A percentile compares a stretch with the other conserved stretches of the same genome.
phyloP scores from a whole-genome alignment of 768 basidiomycete species.

The Mycena chlorophos region DNA sequence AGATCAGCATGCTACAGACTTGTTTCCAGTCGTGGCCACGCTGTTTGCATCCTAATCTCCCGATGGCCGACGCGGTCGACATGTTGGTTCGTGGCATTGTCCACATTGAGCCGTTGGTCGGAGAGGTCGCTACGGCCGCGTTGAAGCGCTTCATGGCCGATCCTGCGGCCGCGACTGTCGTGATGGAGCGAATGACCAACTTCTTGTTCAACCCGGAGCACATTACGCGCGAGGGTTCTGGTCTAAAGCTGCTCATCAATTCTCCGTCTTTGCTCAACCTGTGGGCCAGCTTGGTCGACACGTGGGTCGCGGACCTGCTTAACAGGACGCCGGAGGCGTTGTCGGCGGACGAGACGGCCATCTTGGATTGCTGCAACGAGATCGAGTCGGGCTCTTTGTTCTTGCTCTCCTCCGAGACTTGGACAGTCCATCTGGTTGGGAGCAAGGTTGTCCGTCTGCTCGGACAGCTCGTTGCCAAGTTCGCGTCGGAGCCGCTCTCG shows the following conservation, averaged over 20 bases:
- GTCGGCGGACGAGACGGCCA: constrained; percentile 41
- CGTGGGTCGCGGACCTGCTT: constrained; percentile 58
- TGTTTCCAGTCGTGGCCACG: constrained; percentile 87
- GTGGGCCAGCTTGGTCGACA: constrained; percentile 73
- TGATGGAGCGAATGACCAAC: constrained; percentile 64
- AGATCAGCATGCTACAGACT: constrained; percentile 70
- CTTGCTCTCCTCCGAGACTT: constrained; percentile 59
- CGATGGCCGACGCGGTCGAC: constrained; percentile 65
- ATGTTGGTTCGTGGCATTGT: constrained; percentile 81
- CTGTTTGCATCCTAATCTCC: constrained; percentile 58
- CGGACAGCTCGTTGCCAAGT: constrained; percentile 46
- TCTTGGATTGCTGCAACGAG: constrained; percentile 53
- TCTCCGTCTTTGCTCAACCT: constrained; percentile 64
- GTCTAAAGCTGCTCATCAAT: constrained; percentile 64
- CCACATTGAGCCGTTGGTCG: constrained; percentile 77
- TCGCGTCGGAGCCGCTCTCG: constrained; percentile 37
- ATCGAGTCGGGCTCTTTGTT: constrained; percentile 76
- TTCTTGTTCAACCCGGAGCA: constrained; percentile 73
- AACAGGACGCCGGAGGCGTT: constrained; percentile 42
- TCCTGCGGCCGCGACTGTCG: constrained; percentile 48
- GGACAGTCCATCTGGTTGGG: constrained; percentile 56
- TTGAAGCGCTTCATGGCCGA: constrained; percentile 75
- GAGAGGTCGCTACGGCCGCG: constrained; percentile 65
- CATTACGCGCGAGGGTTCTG: constrained; percentile 63
- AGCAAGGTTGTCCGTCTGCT: constrained; percentile 65